A percentile compares a stretch with the other conserved stretches of the same genome.
phyloP scores from a whole-genome alignment of 192 early-diverging fungal genomes.

The Mortierella hygrophila region DNA sequence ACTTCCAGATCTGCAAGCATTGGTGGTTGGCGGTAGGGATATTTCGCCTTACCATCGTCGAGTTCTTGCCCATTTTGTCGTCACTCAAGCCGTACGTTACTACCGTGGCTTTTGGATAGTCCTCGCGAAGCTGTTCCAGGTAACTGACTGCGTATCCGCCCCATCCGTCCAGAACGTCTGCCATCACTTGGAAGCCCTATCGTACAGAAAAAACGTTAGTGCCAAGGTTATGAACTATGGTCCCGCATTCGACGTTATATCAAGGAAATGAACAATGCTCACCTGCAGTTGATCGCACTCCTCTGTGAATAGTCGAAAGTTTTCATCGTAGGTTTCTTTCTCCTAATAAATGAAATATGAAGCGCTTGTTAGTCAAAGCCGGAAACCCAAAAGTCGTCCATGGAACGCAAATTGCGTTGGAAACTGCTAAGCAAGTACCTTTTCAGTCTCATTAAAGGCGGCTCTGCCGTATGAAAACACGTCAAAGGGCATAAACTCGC shows the following conservation, averaged over 20 bases:
- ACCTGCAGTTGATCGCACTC: conserved; percentile 70
- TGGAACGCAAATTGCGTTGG: neutral
- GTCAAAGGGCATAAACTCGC: conserved; percentile 66
- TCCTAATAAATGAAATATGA: conserved; percentile 48
- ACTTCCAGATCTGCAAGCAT: no score
- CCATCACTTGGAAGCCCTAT: conserved; percentile 81
- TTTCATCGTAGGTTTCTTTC: conserved; percentile 64
- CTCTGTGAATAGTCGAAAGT: conserved; percentile 65
- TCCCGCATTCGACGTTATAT: neutral
- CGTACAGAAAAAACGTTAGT: neutral
- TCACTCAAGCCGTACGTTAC: conserved; percentile 68
- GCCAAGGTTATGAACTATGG: neutral
- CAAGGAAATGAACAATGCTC: neutral
- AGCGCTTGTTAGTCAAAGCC: neutral
- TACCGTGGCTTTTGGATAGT: conserved; percentile 76
- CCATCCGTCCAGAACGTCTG: conserved; percentile 73
- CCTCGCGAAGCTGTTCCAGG: conserved; percentile 72
- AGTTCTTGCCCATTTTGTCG: conserved; percentile 23
- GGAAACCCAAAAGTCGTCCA: neutral
- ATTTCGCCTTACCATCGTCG: conserved; percentile 21
- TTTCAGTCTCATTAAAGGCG: conserved; percentile 65
- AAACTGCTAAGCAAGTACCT: conserved; percentile 27
- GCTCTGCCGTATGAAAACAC: conserved; percentile 60
- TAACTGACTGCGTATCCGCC: conserved; percentile 75
- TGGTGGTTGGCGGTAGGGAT: neutral